These are phyloP conservation scores for Naganishia sp. DNA, from an alignment of 1,284 basidiomycete species.

Conservation along the genomic window DNA sequence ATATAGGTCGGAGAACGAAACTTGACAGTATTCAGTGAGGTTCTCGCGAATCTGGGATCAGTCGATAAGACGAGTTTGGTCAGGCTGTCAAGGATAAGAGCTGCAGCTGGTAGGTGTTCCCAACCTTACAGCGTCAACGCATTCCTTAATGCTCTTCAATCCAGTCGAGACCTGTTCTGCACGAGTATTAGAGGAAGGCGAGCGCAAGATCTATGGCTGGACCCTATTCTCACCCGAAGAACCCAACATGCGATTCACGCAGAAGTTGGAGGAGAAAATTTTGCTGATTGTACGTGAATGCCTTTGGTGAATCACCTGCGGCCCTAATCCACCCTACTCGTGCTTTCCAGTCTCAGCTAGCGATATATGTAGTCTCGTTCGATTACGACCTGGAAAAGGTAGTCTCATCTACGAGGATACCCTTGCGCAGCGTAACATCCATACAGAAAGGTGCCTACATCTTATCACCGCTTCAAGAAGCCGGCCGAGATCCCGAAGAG, in stretches of 20 bases:
- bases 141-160: slow-evolving; percentile 21
- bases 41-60: slow-evolving; percentile 77
- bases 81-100: slow-evolving; percentile 79
- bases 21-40: slow-evolving; percentile 83
- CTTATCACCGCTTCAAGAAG: slow-evolving; percentile 82
- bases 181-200: slow-evolving; percentile 77
- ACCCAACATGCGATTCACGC: slow-evolving; percentile 67
- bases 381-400: slow-evolving; percentile 90
- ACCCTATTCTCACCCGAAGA: slow-evolving; percentile 83
- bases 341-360: slow-evolving; percentile 60
- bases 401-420: slow-evolving; percentile 82
- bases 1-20: slow-evolving; percentile 68
- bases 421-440: slow-evolving; percentile 76
- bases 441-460: slow-evolving; percentile 89
- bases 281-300: slow-evolving; percentile 70
- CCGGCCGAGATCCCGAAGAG: slow-evolving; percentile 77
- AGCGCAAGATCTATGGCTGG: slow-evolving; percentile 81
- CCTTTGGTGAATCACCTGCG: background rate
- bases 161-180: slow-evolving; percentile 75
- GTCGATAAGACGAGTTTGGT: slow-evolving; percentile 87
- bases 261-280: slow-evolving; percentile 90
- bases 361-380: slow-evolving; percentile 73
- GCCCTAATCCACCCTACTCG: background rate
- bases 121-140: too few species aligned
- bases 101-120: slow-evolving; percentile 66